Conservation (phyloP, 23 red algal genomes). For the Cyanidioschyzon merolae region DNA sequence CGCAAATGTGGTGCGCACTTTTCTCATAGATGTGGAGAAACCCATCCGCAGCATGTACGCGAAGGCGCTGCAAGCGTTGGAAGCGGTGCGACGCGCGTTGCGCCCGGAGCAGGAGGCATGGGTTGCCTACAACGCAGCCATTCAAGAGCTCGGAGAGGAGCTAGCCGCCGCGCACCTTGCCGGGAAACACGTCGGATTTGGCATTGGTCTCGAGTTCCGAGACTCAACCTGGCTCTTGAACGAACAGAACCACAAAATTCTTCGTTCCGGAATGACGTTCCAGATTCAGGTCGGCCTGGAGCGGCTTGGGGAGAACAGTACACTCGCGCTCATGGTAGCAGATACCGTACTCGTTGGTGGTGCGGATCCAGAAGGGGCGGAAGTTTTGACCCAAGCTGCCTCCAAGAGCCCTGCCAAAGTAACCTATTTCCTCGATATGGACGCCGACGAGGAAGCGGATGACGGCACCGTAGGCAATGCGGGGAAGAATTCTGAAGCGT, state of each 20-base stretch:
- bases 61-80: conserved; percentile 41
- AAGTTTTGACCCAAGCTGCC: conserved; percentile 40
- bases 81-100: conserved; percentile 44
- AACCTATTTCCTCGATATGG: conserved; percentile 45
- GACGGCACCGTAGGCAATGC: not conserved
- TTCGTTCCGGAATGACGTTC: conserved; percentile 78
- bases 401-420: conserved; percentile 61
- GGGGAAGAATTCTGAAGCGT: not conserved
- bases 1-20: conserved; percentile 67
- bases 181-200: conserved; percentile 87
- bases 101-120: conserved; percentile 38
- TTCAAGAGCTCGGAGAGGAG: conserved; percentile 20
- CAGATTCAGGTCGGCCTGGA: conserved; percentile 67
- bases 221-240: conserved; percentile 69
- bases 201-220: conserved; percentile 87
- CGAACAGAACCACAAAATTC: conserved; percentile 62
- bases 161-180: conserved; percentile 25
- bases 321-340: conserved; percentile 56
- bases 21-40: conserved; percentile 53
- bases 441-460: conserved; percentile 56
- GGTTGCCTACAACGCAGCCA: conserved; percentile 47
- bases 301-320: conserved; percentile 58
- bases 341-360: conserved; percentile 71
- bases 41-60: conserved; percentile 45
- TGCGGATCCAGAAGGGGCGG: conserved; percentile 19